Conservation (phyloP, 306 rosid species). For the Begonia loranthoides region DNA sequence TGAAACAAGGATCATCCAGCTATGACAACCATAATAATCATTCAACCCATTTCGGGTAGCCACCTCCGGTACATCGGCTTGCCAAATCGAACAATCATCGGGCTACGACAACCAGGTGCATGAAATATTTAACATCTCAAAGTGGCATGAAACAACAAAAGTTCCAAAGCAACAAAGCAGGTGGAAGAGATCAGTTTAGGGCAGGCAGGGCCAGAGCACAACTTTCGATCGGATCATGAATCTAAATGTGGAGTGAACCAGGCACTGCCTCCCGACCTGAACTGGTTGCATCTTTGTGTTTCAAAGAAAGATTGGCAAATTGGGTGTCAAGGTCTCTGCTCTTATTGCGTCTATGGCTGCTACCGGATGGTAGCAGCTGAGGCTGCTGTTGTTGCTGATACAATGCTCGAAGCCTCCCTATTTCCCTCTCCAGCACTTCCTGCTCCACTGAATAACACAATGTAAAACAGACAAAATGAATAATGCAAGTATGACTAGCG, state of each 20-base stretch:
- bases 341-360: slow-evolving; percentile 56
- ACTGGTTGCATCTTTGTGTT: slow-evolving; percentile 49
- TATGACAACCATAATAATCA: too few relatives aligned
- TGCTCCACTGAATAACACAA: slow-evolving; percentile 28
- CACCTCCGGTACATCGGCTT: slow-evolving; percentile 78
- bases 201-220: slow-evolving; percentile 49
- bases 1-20: too few relatives aligned
- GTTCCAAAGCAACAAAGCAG: slow-evolving; percentile 14
- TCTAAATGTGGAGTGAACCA: slow-evolving; percentile 55
- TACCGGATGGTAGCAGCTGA: slow-evolving; percentile 39
- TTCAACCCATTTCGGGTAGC: not conserved
- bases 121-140: slow-evolving; percentile 26
- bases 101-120: slow-evolving; percentile 84
- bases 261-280: slow-evolving; percentile 58
- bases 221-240: slow-evolving; percentile 29
- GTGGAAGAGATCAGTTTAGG: slow-evolving; percentile 54
- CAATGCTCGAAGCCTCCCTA: slow-evolving; percentile 19
- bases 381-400: slow-evolving; percentile 16
- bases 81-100: slow-evolving; percentile 36
- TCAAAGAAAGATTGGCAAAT: slow-evolving; percentile 62
- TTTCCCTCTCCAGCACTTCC: slow-evolving; percentile 39
- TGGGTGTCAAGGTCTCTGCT: slow-evolving; percentile 87
- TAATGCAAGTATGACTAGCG: too few relatives aligned
- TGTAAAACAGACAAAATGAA: not conserved
- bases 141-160: slow-evolving; percentile 23